Evolutionary conservation across 345 rosid species (phyloP).

Genomic region (Aegle marmelos): DNA sequence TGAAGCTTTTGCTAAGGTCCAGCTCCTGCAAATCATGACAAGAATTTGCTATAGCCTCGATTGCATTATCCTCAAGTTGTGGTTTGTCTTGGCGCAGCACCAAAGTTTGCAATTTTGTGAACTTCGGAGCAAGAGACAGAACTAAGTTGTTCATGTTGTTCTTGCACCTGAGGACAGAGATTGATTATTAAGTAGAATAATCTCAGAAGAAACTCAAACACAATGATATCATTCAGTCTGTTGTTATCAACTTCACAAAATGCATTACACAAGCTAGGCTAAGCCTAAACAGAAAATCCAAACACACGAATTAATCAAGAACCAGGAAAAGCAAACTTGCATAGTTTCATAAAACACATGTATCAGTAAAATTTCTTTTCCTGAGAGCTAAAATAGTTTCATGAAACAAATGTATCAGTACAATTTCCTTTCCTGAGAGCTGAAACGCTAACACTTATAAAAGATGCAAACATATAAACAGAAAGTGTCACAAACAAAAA

Average conservation of each 20-base stretch:
- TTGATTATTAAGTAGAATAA: not conserved
- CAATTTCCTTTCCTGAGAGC: not conserved
- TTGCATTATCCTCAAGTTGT: slow-evolving; percentile 79
- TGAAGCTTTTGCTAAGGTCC: slow-evolving; percentile 97
- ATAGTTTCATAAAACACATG: not conserved
- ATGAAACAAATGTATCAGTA: not conserved
- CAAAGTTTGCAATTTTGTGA: slow-evolving; percentile 67
- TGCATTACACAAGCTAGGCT: not conserved
- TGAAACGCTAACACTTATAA: not conserved
- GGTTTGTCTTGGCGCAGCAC: slow-evolving; percentile 84
- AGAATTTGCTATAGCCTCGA: slow-evolving; percentile 69
- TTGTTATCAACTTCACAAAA: not conserved
- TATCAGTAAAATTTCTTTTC: not conserved
- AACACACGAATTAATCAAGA: not conserved
- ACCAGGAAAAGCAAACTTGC: not conserved
- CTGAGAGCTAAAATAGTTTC: not conserved
- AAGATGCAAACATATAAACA: not conserved
- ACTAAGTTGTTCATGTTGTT: slow-evolving; percentile 82
- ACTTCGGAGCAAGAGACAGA: slow-evolving; percentile 75
- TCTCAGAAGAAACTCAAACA: not conserved
- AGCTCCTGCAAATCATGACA: slow-evolving; percentile 84
- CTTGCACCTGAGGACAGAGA: slow-evolving; percentile 56
- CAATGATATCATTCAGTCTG: not conserved
- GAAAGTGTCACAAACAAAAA: not conserved
- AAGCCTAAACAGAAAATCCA: not conserved